A percentile compares a stretch with the other conserved stretches of the same genome.
Conservation (phyloP, 2,329 filamentous ascomycete species). For the Chaetothyriales sp. region DNA sequence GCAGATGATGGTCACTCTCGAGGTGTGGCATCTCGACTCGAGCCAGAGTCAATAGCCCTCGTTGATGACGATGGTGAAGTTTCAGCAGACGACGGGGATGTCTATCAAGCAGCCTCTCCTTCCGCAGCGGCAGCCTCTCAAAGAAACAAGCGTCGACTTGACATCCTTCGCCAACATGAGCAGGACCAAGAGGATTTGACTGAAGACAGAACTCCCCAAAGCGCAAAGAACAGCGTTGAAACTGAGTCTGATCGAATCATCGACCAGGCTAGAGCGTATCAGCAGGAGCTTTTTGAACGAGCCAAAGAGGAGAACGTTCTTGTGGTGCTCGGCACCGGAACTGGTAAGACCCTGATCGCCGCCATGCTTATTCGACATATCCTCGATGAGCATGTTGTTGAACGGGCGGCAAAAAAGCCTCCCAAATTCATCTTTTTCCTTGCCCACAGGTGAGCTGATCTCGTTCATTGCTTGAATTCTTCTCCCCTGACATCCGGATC, state of each 20-base stretch:
- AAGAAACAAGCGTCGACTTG: constrained; percentile 1
- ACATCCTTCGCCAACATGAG: background rate
- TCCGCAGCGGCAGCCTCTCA: background rate
- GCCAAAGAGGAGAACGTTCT: constrained; percentile 79
- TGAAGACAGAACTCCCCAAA: background rate
- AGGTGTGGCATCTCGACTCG: background rate
- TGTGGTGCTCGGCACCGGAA: constrained; percentile 58
- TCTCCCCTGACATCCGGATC: constrained; percentile 24
- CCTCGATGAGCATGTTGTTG: constrained; percentile 63
- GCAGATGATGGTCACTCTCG: background rate
- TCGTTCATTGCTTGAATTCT: background rate
- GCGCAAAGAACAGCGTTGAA: background rate
- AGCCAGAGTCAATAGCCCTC: background rate
- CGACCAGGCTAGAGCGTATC: constrained; percentile 72
- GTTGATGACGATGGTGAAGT: background rate
- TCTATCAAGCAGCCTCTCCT: background rate
- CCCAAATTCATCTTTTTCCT: constrained; percentile 72
- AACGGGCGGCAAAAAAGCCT: constrained; percentile 45
- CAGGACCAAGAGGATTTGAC: background rate
- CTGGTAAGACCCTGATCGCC: constrained; percentile 93
- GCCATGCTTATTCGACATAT: constrained; percentile 66
- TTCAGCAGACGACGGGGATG: background rate
- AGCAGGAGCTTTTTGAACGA: constrained; percentile 76
- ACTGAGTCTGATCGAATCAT: constrained; percentile 49
- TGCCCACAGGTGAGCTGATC: constrained; percentile 23